Evolutionary conservation across 768 basidiomycete species (phyloP).

Genomic region (Hericium coralloides): DNA sequence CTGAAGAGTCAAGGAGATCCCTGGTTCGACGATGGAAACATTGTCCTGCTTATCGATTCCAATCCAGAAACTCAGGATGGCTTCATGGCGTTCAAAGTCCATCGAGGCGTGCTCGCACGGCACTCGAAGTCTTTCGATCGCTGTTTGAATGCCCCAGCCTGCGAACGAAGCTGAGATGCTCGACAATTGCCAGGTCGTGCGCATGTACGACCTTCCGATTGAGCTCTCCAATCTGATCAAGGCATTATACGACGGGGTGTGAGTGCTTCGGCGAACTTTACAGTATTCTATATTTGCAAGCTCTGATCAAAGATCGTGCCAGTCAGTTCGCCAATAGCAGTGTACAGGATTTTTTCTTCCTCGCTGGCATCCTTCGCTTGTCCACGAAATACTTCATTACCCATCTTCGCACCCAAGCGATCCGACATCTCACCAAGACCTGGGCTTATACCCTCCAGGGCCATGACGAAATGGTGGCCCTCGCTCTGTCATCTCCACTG

Average conservation of each 20-base stretch:
- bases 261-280: constrained; percentile 20
- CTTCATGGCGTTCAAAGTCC: constrained; percentile 41
- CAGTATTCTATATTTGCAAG: no score
- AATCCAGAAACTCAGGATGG: constrained; percentile 23
- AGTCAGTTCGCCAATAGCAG: constrained; percentile 31
- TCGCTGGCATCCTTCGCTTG: constrained; percentile 50
- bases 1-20: constrained; percentile 28
- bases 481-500: constrained; percentile 33
- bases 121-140: constrained; percentile 50
- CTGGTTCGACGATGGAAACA: constrained; percentile 56
- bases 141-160: constrained; percentile 46
- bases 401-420: constrained; percentile 42
- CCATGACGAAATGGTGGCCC: constrained; percentile 47
- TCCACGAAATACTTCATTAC: constrained; percentile 52
- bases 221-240: constrained; percentile 43
- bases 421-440: constrained; percentile 36
- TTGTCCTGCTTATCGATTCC: constrained; percentile 33
- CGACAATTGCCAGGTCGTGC: constrained; percentile 42
- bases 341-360: constrained; percentile 44
- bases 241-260: constrained; percentile 51
- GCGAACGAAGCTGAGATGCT: constrained; percentile 22
- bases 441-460: constrained; percentile 48
- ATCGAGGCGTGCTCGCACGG: constrained; percentile 34
- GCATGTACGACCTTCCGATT: constrained; percentile 41
- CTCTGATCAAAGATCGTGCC: constrained; percentile 4